Evolutionary conservation across 352 stramenopile genomes (phyloP), one percentile per base, ranked within the genome.

Genomic region (Pythium dissotocum): DNA sequence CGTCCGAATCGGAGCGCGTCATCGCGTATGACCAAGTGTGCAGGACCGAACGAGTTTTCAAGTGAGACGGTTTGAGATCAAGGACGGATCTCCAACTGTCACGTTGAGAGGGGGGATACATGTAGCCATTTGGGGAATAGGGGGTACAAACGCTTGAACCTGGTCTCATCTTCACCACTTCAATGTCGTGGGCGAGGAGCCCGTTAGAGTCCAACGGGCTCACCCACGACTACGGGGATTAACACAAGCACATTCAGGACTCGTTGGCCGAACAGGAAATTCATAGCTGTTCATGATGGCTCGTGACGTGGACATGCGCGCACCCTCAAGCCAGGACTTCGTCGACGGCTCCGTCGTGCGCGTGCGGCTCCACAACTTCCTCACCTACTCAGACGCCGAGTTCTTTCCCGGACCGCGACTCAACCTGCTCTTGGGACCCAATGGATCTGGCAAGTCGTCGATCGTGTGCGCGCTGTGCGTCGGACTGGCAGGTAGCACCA

Each of bases 391-490:
- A 13, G 87, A 98, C 62, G 84, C 87, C 21, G 93, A 97, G 70
- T 95, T 98, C 56, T 83, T 73, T 61, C 93, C 96, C 0, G 93
- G 95, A 0, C 95, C 94, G 54, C 89, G 97, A 9, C 83, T 99
- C 8, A 99, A 99, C 73, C 86, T 99, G 57, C 97, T 99, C 52
- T 79, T 99, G 36, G 98, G 97, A 1, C 95, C 97, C 4, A 99
- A 99, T 67, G 98, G 98, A 38, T 98, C 95, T 0, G 91, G 90
- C 71, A 97, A 97, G 72, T 93, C 83, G 60, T 95, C 85, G 21
- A 98, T 99, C 70, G 89, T 99, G 30, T 99, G 97, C 76, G 97
- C 97, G 35, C 96, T 99, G 57, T 98, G 91, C 65, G 86, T 99
- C 44, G 97, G 97, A 3, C 80, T 99, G 12, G 97, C 95, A 4